Conservation (phyloP, 2,329 filamentous ascomycete species). For the Arthrobotrys musiformis region DNA sequence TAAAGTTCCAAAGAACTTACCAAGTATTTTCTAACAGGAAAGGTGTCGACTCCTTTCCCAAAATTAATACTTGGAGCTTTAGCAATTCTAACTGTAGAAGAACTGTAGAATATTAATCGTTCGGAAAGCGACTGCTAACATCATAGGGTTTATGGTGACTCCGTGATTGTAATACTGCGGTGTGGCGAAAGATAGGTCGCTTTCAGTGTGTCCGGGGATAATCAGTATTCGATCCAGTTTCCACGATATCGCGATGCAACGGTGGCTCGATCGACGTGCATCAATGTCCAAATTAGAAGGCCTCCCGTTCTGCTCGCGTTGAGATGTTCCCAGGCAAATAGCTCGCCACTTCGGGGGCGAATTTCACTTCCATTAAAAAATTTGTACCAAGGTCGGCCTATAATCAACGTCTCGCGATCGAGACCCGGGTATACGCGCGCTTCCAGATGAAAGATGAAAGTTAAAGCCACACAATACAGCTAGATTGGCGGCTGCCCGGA, state of each 20-base stretch:
- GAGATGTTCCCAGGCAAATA: neutral
- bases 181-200: slow-evolving; percentile 62
- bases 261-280: neutral
- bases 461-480: neutral
- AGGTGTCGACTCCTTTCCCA: neutral
- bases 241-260: too few species aligned
- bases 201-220: slow-evolving; percentile 58
- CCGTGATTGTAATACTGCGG: slow-evolving; percentile 64
- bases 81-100: slow-evolving; percentile 63
- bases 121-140: slow-evolving; percentile 65
- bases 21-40: slow-evolving; percentile 62
- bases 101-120: slow-evolving; percentile 66
- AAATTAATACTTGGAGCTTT: neutral
- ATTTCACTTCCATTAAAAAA: neutral
- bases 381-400: neutral
- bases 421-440: neutral
- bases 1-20: slow-evolving; percentile 64
- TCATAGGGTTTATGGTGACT: slow-evolving; percentile 63
- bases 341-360: neutral
- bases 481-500: neutral
- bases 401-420: neutral
- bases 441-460: neutral
- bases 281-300: neutral
- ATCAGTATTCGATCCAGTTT: neutral
- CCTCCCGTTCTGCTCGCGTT: neutral